phyloP scores from a whole-genome alignment of 2,329 filamentous ascomycete genomes.

The Fusarium succisae region DNA sequence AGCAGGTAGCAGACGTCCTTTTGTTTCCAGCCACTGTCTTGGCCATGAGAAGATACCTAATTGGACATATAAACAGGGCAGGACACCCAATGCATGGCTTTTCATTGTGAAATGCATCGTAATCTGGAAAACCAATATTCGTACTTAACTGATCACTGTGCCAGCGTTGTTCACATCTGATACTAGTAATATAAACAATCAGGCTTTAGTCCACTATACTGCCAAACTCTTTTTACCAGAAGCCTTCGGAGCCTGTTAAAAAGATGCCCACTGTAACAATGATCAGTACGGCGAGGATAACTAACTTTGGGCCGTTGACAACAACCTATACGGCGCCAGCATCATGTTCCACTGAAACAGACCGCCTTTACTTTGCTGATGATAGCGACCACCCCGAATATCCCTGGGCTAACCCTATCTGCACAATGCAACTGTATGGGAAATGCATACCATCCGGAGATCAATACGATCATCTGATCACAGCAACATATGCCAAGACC shows the following conservation, averaged over 20 bases:
- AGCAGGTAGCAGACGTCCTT: neutral
- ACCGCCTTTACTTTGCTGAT: neutral
- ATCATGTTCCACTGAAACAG: neutral
- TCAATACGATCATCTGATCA: neutral
- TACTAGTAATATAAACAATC: too few species aligned
- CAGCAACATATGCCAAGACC: neutral
- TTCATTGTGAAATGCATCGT: neutral
- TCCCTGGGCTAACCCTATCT: neutral
- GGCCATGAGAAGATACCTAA: neutral
- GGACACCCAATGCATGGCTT: too few species aligned
- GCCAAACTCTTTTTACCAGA: accelerated
- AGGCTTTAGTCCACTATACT: too few species aligned
- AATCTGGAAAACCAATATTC: too few species aligned
- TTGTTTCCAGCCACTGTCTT: too few species aligned
- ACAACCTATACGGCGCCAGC: neutral
- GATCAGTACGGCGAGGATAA: neutral
- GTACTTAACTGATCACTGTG: neutral
- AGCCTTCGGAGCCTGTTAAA: accelerated
- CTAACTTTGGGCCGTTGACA: neutral
- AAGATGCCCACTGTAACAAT: neutral
- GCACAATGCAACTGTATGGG: neutral
- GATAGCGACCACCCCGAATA: neutral
- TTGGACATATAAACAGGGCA: slow-evolving; percentile 10
- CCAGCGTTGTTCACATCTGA: too few species aligned
- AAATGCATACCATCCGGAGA: neutral